These are phyloP conservation scores for Diospyros kaki DNA, from an alignment of 148 eudicot genomes.

Conservation along the genomic window DNA sequence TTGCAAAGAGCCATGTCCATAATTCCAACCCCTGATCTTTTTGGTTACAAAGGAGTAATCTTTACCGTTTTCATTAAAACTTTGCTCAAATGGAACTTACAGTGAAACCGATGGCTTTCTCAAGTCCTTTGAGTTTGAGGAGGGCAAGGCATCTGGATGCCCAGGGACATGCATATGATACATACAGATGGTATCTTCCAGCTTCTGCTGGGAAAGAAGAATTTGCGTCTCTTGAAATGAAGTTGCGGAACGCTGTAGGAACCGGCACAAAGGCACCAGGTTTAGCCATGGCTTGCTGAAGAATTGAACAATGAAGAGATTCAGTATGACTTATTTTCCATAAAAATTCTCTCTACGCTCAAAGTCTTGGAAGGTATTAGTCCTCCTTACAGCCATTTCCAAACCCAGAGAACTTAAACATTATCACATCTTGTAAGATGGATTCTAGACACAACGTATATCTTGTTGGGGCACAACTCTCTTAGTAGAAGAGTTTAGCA, in stretches of 20 bases:
- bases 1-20: too few relatives aligned
- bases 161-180: slow-evolving; percentile 98
- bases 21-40: too few relatives aligned
- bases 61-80: too few relatives aligned
- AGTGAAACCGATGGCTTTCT: slow-evolving; percentile 64
- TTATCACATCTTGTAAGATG: too few relatives aligned
- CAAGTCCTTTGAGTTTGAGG: slow-evolving; percentile 81
- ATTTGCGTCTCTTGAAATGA: slow-evolving; percentile 64
- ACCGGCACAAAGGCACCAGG: slow-evolving; percentile 74
- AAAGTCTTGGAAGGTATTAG: too few relatives aligned
- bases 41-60: too few relatives aligned
- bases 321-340: neutral
- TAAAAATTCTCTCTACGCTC: too few relatives aligned
- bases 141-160: slow-evolving; percentile 74
- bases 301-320: neutral
- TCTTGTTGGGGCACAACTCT: too few relatives aligned
- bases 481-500: too few relatives aligned
- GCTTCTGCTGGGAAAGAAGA: slow-evolving; percentile 66
- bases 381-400: too few relatives aligned
- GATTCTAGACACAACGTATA: too few relatives aligned
- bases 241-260: slow-evolving; percentile 67
- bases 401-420: too few relatives aligned
- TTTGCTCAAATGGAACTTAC: slow-evolving; percentile 27
- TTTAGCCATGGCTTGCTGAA: slow-evolving; percentile 29
- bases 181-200: slow-evolving; percentile 86